A percentile compares a stretch with the other conserved stretches of the same genome.
Conservation (phyloP, 805 yeast genomes). For the Dipodascus geniculatus region DNA sequence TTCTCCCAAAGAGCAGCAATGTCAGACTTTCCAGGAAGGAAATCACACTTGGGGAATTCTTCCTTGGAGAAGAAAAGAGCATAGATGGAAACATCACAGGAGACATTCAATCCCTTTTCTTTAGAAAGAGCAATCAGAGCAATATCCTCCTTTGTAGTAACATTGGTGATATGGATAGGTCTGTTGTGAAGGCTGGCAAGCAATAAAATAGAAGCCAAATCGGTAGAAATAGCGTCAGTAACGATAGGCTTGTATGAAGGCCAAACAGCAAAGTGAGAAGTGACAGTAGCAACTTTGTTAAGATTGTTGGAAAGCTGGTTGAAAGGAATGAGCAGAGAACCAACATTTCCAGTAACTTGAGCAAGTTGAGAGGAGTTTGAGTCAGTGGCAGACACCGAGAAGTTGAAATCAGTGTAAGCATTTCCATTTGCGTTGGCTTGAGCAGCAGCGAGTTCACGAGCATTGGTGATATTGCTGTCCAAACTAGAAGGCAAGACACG, state of each 20-base stretch:
- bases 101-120: conserved; percentile 67
- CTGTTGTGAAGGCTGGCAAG: conserved; percentile 80
- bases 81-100: conserved; percentile 80
- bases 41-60: conserved; percentile 55
- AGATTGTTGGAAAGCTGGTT: conserved; percentile 46
- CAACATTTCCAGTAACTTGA: conserved; percentile 53
- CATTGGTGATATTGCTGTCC: conserved; percentile 54
- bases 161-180: conserved; percentile 80
- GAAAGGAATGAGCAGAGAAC: conserved; percentile 73
- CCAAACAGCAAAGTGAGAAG: conserved; percentile 75
- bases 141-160: conserved; percentile 69
- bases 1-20: conserved; percentile 75
- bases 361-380: conserved; percentile 50
- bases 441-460: conserved; percentile 53
- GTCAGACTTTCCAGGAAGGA: conserved; percentile 72
- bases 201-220: conserved; percentile 82
- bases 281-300: conserved; percentile 62
- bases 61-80: conserved; percentile 60
- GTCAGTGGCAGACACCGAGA: conserved; percentile 74
- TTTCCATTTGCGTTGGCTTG: conserved; percentile 41
- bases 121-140: conserved; percentile 77
- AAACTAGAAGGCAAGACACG: conserved; percentile 65
- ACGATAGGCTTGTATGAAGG: conserved; percentile 73
- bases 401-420: conserved; percentile 66
- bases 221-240: conserved; percentile 86